These are phyloP conservation scores for Corchorus olitorius DNA, from an alignment of 345 rosid genomes.

Conservation along the genomic window DNA sequence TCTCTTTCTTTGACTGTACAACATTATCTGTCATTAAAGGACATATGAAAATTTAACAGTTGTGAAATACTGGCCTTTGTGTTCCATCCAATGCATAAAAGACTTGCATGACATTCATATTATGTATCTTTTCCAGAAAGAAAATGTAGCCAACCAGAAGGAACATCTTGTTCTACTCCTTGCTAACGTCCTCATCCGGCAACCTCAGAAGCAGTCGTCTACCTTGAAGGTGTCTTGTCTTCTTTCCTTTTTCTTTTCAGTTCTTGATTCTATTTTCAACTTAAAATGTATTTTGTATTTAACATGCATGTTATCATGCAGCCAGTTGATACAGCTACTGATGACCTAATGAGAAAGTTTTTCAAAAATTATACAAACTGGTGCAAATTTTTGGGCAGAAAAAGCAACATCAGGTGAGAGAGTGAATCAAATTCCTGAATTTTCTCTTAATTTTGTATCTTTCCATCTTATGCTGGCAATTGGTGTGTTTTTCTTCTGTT, in stretches of 20 bases:
- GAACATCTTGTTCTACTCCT: constrained; percentile 91
- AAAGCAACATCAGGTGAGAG: constrained; percentile 71
- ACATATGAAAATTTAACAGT: not conserved
- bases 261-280: constrained; percentile 13
- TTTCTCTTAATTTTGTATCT: constrained; percentile 3
- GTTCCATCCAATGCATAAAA: constrained; percentile 9
- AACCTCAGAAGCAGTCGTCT: constrained; percentile 53
- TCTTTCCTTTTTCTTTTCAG: constrained; percentile 9
- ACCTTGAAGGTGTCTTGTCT: constrained; percentile 51
- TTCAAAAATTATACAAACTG: constrained; percentile 88
- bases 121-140: constrained; percentile 51
- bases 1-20: not conserved
- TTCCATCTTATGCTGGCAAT: constrained; percentile 3
- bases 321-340: constrained; percentile 74
- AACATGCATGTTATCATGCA: constrained; percentile 37
- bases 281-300: constrained; percentile 17
- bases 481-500: not conserved
- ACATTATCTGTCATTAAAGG: not conserved
- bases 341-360: constrained; percentile 79
- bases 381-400: constrained; percentile 86
- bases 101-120: constrained; percentile 9
- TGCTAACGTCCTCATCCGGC: constrained; percentile 65
- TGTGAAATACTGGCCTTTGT: not conserved
- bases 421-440: not conserved
- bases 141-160: constrained; percentile 89